Evolutionary conservation across 2,329 filamentous ascomycete genomes (phyloP).

Genomic region (Fusarium longipes): DNA sequence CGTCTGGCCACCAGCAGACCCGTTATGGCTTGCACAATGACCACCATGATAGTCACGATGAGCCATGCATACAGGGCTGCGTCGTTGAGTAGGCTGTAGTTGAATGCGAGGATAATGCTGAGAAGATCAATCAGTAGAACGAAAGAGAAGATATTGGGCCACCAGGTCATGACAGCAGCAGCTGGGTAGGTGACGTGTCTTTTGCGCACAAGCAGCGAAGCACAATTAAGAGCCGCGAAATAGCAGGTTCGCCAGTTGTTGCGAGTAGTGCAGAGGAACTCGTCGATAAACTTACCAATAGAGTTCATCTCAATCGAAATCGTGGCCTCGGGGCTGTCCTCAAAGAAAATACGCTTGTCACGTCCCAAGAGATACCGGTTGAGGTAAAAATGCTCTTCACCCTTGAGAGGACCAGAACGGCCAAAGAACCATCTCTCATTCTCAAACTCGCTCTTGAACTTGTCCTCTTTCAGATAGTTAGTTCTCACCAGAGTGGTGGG

Average conservation of each 20-base stretch:
- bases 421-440: constrained; percentile 22
- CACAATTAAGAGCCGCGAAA: not conserved
- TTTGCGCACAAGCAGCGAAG: not conserved
- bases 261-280: constrained; percentile 13
- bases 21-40: not conserved
- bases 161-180: not conserved
- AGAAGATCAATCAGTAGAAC: not conserved
- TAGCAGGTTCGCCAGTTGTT: constrained; percentile 8
- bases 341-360: constrained; percentile 14
- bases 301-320: not conserved
- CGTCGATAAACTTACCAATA: constrained; percentile 1
- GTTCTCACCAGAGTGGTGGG: constrained; percentile 25
- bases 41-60: not conserved
- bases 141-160: not conserved
- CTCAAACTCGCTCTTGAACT: constrained; percentile 19
- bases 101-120: not conserved
- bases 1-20: not conserved
- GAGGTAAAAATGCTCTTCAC: constrained; percentile 32
- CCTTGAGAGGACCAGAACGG: constrained; percentile 10
- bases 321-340: constrained; percentile 2
- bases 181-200: not conserved
- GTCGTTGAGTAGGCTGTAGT: not conserved
- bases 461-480: not conserved
- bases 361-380: constrained; percentile 15
- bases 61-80: not conserved